Conservation (phyloP, 306 rosid genomes). For the Quercus variabilis region DNA sequence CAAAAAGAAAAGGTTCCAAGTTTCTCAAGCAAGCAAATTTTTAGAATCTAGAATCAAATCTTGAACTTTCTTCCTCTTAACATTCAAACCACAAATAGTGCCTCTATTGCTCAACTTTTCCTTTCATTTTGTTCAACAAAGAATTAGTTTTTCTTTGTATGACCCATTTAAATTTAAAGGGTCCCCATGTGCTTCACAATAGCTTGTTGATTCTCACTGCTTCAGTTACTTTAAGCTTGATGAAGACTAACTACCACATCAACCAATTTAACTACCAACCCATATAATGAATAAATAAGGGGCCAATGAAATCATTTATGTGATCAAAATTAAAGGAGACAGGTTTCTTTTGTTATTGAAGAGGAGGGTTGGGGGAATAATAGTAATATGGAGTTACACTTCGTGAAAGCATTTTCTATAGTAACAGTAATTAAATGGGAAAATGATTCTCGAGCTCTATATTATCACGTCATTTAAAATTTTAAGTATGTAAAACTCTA, state of each 20-base stretch:
- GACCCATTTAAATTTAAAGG: slow-evolving; percentile 8
- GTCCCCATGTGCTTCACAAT: slow-evolving; percentile 4
- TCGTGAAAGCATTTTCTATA: not conserved
- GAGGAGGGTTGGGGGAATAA: not conserved
- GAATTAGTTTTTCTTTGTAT: not conserved
- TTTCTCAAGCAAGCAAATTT: slow-evolving; percentile 43
- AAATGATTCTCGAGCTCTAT: too few species aligned
- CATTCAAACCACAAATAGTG: not conserved
- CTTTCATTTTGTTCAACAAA: slow-evolving; percentile 20
- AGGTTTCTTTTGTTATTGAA: not conserved
- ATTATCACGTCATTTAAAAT: too few species aligned
- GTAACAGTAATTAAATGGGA: too few species aligned
- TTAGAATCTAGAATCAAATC: slow-evolving; percentile 28
- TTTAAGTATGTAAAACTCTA: too few species aligned
- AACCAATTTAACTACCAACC: slow-evolving; percentile 5
- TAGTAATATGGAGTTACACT: not conserved
- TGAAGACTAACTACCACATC: slow-evolving; percentile 19
- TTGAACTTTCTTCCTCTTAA: slow-evolving; percentile 22
- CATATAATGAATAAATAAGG: not conserved
- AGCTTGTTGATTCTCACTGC: not conserved
- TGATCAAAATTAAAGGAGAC: not conserved
- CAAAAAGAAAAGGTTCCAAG: slow-evolving; percentile 23
- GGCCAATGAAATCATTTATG: slow-evolving; percentile 3
- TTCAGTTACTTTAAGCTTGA: slow-evolving; percentile 6
- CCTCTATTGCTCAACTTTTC: not conserved